A percentile compares a stretch with the other conserved stretches of the same genome.
These are phyloP conservation scores for Fusarium ambrosium DNA, from an alignment of 2,329 filamentous ascomycete genomes.

Conservation along the genomic window DNA sequence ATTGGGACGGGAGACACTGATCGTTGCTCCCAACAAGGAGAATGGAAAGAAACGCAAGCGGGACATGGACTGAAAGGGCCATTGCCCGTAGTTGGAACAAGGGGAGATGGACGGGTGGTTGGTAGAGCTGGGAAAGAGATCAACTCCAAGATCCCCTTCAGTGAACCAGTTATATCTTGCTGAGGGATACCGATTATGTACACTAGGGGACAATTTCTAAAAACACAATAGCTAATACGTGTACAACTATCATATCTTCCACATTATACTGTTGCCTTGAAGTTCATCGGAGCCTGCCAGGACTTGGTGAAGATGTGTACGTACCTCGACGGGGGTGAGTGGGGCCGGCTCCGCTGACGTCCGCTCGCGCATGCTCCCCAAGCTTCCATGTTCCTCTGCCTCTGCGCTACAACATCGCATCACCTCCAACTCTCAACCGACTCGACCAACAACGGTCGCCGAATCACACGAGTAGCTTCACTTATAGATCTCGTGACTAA, in stretches of 20 bases:
- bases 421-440: constrained; percentile 39
- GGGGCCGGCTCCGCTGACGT: constrained; percentile 43
- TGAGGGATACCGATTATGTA: background rate
- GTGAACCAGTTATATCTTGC: background rate
- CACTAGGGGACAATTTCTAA: background rate
- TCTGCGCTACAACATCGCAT: constrained; percentile 21
- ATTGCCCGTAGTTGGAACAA: background rate
- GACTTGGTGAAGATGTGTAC: constrained; percentile 7
- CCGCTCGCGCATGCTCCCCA: constrained; percentile 35
- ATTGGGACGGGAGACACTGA: constrained; percentile 21
- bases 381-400: constrained; percentile 34
- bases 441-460: constrained; percentile 5
- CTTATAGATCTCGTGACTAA: constrained; percentile 13
- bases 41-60: background rate
- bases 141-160: background rate
- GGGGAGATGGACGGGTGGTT: background rate
- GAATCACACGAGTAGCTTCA: constrained; percentile 24
- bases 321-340: constrained; percentile 38
- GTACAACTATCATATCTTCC: background rate
- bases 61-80: background rate
- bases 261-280: background rate
- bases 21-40: background rate
- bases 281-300: background rate
- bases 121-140: background rate
- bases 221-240: background rate